Percentiles rank a stretch among this genome's conserved stretches.
Evolutionary conservation across 1,139 yeast genomes (phyloP).

Genomic region (Geotrichum fermentans): DNA sequence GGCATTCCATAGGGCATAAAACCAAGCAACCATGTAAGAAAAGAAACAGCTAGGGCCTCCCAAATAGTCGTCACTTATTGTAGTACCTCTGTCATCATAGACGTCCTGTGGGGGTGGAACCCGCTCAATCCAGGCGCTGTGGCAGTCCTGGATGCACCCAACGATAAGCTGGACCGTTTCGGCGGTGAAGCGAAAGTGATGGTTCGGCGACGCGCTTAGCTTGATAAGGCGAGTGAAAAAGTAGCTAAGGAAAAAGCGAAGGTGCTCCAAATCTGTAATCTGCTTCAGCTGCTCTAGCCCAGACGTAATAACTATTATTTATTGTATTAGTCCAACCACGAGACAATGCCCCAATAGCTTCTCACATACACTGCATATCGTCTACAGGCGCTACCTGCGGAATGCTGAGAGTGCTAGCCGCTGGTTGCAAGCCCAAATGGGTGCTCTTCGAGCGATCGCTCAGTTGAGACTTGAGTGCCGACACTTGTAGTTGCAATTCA

Average conservation of each 20-base stretch:
- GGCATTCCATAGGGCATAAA: not conserved
- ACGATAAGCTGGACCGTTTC: not conserved
- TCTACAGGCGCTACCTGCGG: not conserved
- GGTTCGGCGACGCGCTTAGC: not conserved
- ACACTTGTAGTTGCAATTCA: not conserved
- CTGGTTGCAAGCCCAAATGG: too few relatives aligned
- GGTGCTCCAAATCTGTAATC: slow-evolving; percentile 4
- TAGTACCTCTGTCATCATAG: not conserved
- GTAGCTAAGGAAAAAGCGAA: slow-evolving; percentile 3
- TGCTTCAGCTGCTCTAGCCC: not conserved
- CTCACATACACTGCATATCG: slow-evolving; percentile 4
- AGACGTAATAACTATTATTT: not conserved
- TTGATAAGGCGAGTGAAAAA: not conserved
- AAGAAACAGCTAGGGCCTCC: not conserved
- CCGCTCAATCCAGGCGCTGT: not conserved
- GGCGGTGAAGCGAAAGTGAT: not conserved
- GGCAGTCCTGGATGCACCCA: not conserved
- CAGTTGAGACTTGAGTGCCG: not conserved
- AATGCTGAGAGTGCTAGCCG: too few relatives aligned
- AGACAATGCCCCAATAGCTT: too few relatives aligned
- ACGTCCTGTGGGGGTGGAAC: not conserved
- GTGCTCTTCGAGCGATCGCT: too few relatives aligned
- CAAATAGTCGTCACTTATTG: not conserved
- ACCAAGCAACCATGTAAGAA: slow-evolving; percentile 1
- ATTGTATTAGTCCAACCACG: not conserved